Conservation (phyloP, 2,329 filamentous ascomycete genomes). For the Fusarium floridanum region DNA sequence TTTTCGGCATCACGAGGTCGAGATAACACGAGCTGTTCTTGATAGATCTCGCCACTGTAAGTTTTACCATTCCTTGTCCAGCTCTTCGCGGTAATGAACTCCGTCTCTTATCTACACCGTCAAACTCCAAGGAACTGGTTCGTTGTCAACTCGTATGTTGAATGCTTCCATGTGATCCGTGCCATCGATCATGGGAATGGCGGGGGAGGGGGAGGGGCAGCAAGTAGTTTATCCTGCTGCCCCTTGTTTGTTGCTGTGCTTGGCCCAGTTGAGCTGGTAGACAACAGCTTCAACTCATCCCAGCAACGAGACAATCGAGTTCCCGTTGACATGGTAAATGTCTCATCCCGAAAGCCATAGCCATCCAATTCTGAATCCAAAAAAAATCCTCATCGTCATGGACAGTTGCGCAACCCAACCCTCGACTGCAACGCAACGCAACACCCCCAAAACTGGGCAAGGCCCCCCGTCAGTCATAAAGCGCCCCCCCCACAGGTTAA, state of each 20-base stretch:
- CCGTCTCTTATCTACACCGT: slow-evolving; percentile 12
- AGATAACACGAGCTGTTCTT: background rate
- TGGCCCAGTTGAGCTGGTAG: background rate
- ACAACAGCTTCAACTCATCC: background rate
- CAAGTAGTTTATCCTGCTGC: slow-evolving; percentile 3
- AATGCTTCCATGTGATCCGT: slow-evolving; percentile 42
- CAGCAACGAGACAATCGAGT: background rate
- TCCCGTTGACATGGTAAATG: slow-evolving; percentile 5
- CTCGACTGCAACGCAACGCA: background rate
- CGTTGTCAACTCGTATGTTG: slow-evolving; percentile 37
- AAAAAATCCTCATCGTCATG: background rate
- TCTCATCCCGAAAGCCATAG: background rate
- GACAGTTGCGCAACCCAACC: slow-evolving; percentile 12
- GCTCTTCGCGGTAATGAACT: background rate
- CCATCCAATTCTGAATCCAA: background rate
- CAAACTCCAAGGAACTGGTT: slow-evolving; percentile 21
- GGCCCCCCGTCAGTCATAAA: background rate
- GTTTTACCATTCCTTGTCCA: background rate
- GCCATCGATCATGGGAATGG: slow-evolving; percentile 39
- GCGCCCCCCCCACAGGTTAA: slow-evolving; percentile 24
- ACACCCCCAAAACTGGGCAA: background rate
- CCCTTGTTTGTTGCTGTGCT: background rate
- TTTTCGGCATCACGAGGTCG: slow-evolving; percentile 8
- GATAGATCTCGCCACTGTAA: slow-evolving; percentile 5
- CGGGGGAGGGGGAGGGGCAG: slow-evolving; percentile 42